These are phyloP conservation scores for Atkinsonella texensis DNA, from an alignment of 2,329 filamentous ascomycete species.

Conservation along the genomic window DNA sequence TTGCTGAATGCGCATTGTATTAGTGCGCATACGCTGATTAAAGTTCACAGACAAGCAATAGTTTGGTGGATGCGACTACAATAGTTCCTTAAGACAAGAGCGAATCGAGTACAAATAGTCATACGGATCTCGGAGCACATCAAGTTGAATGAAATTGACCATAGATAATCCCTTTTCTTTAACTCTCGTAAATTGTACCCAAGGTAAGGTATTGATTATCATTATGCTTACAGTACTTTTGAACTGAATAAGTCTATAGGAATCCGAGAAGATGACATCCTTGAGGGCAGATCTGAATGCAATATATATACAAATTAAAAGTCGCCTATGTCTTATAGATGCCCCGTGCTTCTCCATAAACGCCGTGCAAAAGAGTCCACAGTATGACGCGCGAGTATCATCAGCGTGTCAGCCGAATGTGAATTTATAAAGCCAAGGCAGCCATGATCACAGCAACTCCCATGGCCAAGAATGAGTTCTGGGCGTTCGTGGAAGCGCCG, in stretches of 20 bases:
- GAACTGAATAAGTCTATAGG: background rate
- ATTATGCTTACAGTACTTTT: background rate
- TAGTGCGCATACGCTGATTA: too few species aligned
- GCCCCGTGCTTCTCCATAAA: background rate
- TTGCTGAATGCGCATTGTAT: too few species aligned
- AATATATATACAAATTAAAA: background rate
- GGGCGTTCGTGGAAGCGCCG: conserved; percentile 2
- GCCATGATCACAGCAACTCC: conserved; percentile 6
- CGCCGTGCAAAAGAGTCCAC: background rate
- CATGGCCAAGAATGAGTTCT: conserved; percentile 8
- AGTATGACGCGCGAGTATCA: background rate
- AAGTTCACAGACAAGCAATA: background rate
- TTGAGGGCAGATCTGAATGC: too few species aligned
- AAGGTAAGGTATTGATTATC: background rate
- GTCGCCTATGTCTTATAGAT: background rate
- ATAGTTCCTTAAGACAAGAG: background rate
- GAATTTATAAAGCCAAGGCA: conserved; percentile 5
- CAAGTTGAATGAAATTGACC: too few species aligned
- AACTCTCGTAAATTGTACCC: too few species aligned
- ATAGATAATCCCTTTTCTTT: too few species aligned
- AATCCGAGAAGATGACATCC: background rate
- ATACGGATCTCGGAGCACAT: too few species aligned
- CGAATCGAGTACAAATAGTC: too few species aligned
- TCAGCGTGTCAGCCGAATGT: too few species aligned
- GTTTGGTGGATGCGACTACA: background rate